Evolutionary conservation across 768 basidiomycete genomes (phyloP), one percentile per base, ranked within the genome.

Genomic region (Mycena indigotica): DNA sequence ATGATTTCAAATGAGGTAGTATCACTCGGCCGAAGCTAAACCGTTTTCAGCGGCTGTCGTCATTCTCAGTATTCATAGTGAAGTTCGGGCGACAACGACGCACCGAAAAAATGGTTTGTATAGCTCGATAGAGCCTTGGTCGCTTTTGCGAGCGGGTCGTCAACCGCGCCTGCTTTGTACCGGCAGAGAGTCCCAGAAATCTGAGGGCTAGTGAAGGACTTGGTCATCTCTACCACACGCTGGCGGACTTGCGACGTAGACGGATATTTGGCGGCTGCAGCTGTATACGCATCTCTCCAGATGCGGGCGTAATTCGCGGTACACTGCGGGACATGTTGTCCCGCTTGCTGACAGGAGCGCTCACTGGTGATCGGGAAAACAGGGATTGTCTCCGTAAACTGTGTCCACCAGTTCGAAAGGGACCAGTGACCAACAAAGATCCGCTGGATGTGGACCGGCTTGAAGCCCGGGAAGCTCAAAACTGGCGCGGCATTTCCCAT

Each of bases 401-500:
- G 10, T 8, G 41, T 45, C 41, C 41, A 45, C 41, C 10, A 45
- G 10, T 15, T 32, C 15, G 15, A 19, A 1, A 52, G 50, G 15
- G 50, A 52, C 50, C 50, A 52, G 28, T 52, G 15, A 15, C 50
- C 50, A 19, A 10, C 39, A 24, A 53, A 38, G 35, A 39, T 53
- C 16, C 52, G 52, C 8, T 38, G 35, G 38, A 53, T 35, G 35
- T 53, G 52, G 21, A 53, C 28, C n/a, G 52, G 19, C 25, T 35
- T 17, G 52, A 39, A 39, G 15, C 52, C 52, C 1, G 32, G 19
- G 10, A 13, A 24, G 24, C 16, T 13, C 28, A 53, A 28, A n/a
- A n/a, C n/a, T 15, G 52, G 32, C 5, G 52, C 41, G 32, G 35
- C n/a, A 19, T n/a, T 39, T 1, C 21, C 5, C 32, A n/a, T 21